Evolutionary conservation across 1,284 basidiomycete species (phyloP).

Genomic region (Rhodotorula sp.): DNA sequence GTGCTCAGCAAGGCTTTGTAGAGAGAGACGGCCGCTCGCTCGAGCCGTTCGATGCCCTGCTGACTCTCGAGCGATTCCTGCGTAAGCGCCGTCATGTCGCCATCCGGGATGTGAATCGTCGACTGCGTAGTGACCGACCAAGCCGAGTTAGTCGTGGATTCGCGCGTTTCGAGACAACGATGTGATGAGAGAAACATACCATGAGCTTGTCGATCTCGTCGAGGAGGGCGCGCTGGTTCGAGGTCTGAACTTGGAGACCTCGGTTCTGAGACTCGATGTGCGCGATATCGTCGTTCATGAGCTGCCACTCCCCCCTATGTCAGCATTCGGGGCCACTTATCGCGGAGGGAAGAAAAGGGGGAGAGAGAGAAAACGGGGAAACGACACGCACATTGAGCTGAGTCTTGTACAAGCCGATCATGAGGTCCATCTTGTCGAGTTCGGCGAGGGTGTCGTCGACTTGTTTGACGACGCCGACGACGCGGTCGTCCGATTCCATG

Average conservation of each 20-base stretch:
- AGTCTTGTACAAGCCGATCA: slow-evolving; percentile 87
- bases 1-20: slow-evolving; percentile 94
- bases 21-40: slow-evolving; percentile 79
- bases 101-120: slow-evolving; percentile 86
- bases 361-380: too few species aligned
- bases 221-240: slow-evolving; percentile 84
- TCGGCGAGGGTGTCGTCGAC: slow-evolving; percentile 47
- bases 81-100: slow-evolving; percentile 71
- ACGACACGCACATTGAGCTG: slow-evolving; percentile 75
- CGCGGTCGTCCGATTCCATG: slow-evolving; percentile 82
- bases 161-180: too few species aligned
- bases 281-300: slow-evolving; percentile 88
- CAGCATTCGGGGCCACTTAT: too few species aligned
- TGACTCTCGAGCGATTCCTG: slow-evolving; percentile 81
- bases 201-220: slow-evolving; percentile 79
- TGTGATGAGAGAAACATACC: slow-evolving; percentile 53
- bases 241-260: slow-evolving; percentile 94
- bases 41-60: slow-evolving; percentile 71
- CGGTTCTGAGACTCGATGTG: slow-evolving; percentile 96
- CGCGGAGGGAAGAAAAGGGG: too few species aligned
- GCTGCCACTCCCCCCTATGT: slow-evolving; percentile 55
- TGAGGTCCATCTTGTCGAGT: slow-evolving; percentile 47
- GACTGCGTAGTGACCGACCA: slow-evolving; percentile 57
- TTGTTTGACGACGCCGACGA: slow-evolving; percentile 79
- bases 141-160: too few species aligned